Evolutionary conservation across 331 rosid genomes (phyloP), one percentile per base, ranked within the genome.

Genomic region (Acacia pycnantha): DNA sequence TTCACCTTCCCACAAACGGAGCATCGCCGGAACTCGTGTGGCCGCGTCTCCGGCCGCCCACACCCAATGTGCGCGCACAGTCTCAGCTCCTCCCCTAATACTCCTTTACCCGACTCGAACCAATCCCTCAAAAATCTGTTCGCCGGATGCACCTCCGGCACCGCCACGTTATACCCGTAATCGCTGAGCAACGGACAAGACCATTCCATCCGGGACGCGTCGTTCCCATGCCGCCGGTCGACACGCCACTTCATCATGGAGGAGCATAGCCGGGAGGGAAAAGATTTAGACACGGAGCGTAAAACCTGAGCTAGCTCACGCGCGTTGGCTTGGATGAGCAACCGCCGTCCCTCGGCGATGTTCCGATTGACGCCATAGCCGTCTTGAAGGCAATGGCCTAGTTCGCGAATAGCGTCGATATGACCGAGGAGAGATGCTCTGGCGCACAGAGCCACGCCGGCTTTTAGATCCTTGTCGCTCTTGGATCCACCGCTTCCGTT

Each of bases 361-460:
- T 92, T 88, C 56, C 82, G 88, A 43, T 85, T 73, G 15, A 88
- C 82, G 2, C 99, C 99, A 84, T 93, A 95, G 27, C 99, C 99
- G 88, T 95, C 99, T 40, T 91, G 94, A 7, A 95, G 89, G 84
- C 97, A 95, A 84, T 93, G 98, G 1, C 98, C 98, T 8, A 95
- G 86, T 82, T 95, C 99, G 1, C 98, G 92, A 1, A 95, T 92
- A 58, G 94, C 97, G 86, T 90, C 97, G n/a, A 93, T 85, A 79
- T 93, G 97, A 11, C 97, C 96, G 4, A 91, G 88, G 2, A 50
- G 74, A 1, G 97, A 91, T 6, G 99, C 97, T 58, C 97, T 90
- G 9, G 89, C 87, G 44, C 97, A 95, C 2, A 95, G 69, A 8
- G 97, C 88, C 16, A 92, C 97, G 26, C 97, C 98, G 3, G 97